Conservation (phyloP, 441 rosid species). For the Euphorbia schlechtendalii region DNA sequence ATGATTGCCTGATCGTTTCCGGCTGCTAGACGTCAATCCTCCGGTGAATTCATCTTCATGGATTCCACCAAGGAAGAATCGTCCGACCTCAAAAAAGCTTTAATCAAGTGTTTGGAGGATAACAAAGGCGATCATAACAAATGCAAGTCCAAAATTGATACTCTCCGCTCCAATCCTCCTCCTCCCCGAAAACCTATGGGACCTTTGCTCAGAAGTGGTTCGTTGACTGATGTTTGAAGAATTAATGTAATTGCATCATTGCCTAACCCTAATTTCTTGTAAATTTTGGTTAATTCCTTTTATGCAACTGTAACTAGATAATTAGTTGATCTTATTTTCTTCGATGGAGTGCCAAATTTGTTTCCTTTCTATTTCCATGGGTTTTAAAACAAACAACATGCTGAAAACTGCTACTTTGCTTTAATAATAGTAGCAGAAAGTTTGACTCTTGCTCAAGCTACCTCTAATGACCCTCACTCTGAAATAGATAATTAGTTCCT, state of each 20-base stretch:
- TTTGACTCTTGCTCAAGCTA: background rate
- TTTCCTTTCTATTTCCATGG: too few species aligned
- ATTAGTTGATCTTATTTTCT: background rate
- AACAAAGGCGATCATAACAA: conserved; percentile 29
- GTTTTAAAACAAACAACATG: too few species aligned
- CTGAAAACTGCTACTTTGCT: background rate
- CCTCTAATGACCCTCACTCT: too few species aligned
- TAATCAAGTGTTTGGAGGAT: conserved; percentile 30
- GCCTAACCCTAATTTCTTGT: conserved; percentile 6
- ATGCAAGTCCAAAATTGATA: conserved; percentile 35
- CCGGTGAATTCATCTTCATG: conserved; percentile 15
- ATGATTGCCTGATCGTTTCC: background rate
- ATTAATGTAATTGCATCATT: background rate
- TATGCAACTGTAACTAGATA: too few species aligned
- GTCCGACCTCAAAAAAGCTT: conserved; percentile 25
- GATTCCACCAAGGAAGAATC: conserved; percentile 13
- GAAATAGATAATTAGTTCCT: conserved; percentile 6
- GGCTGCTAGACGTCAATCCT: too few species aligned
- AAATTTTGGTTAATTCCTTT: too few species aligned
- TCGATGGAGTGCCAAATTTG: too few species aligned
- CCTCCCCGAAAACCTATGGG: conserved; percentile 11
- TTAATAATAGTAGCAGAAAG: background rate
- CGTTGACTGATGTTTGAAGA: conserved; percentile 31
- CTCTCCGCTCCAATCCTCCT: conserved; percentile 10
- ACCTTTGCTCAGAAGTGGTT: conserved; percentile 26